Conservation (phyloP, 768 basidiomycete species). For the Tulasnella sp. region DNA sequence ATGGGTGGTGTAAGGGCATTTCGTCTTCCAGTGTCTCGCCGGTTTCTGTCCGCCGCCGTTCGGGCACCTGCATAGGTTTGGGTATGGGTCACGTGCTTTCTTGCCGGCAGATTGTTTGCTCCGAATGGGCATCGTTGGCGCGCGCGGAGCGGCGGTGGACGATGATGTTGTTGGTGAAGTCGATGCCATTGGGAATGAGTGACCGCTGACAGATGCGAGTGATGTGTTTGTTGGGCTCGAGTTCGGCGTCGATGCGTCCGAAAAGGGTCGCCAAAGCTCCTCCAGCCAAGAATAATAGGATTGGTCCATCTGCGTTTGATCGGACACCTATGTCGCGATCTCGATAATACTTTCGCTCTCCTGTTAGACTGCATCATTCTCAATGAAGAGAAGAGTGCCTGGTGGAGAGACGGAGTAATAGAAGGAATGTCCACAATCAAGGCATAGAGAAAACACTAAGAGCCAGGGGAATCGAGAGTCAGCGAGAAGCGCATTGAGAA, state of each 20-base stretch:
- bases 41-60: background rate
- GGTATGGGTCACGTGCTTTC: background rate
- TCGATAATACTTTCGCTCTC: background rate
- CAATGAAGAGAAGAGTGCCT: background rate
- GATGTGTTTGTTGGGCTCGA: background rate
- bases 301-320: background rate
- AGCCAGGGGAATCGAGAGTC: background rate
- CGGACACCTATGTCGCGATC: background rate
- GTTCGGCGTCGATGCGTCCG: background rate
- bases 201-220: background rate
- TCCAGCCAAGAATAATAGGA: constrained; percentile 4
- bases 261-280: background rate
- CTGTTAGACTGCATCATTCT: background rate
- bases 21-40: background rate
- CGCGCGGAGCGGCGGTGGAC: background rate
- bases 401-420: background rate
- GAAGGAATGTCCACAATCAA: background rate
- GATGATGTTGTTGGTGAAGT: background rate
- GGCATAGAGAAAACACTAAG: background rate
- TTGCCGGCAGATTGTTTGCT: background rate
- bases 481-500: background rate
- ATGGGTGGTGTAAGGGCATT: background rate
- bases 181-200: background rate
- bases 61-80: background rate
- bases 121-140: background rate